Evolutionary conservation across 306 rosid species (phyloP).

Genomic region (Geum urbanum): DNA sequence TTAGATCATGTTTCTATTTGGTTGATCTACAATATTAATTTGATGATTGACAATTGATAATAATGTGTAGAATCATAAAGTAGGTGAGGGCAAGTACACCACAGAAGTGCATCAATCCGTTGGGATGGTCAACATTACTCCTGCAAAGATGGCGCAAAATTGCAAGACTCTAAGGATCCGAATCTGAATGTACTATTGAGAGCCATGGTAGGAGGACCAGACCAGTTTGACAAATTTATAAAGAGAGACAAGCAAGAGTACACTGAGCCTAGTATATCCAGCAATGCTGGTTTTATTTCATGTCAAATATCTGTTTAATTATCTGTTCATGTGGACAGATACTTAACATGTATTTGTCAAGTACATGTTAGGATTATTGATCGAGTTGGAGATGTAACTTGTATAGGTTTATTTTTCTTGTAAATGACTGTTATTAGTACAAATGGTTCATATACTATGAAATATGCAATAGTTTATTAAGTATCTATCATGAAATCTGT

Average conservation of each 20-base stretch:
- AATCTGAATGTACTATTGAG: conserved; percentile 65
- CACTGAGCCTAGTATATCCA: too few species aligned
- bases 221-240: conserved; percentile 41
- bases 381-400: too few species aligned
- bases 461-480: too few species aligned
- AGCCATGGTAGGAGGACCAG: conserved; percentile 86
- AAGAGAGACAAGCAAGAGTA: conserved; percentile 54
- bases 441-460: too few species aligned
- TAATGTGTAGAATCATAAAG: conserved; percentile 42
- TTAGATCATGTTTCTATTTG: not conserved
- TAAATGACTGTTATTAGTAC: too few species aligned
- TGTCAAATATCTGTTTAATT: too few species aligned
- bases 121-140: conserved; percentile 29
- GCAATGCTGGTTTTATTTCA: conserved; percentile 90
- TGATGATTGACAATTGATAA: conserved; percentile 38
- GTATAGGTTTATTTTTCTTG: too few species aligned
- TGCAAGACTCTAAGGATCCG: conserved; percentile 46
- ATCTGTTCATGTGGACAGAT: too few species aligned
- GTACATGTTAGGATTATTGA: too few species aligned
- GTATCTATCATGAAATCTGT: too few species aligned
- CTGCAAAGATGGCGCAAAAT: conserved; percentile 51
- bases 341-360: too few species aligned
- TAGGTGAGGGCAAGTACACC: conserved; percentile 50
- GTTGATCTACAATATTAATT: not conserved
- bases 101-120: too few species aligned